These are phyloP conservation scores for Suillus hirtellus DNA, from an alignment of 768 basidiomycete species.

Conservation along the genomic window DNA sequence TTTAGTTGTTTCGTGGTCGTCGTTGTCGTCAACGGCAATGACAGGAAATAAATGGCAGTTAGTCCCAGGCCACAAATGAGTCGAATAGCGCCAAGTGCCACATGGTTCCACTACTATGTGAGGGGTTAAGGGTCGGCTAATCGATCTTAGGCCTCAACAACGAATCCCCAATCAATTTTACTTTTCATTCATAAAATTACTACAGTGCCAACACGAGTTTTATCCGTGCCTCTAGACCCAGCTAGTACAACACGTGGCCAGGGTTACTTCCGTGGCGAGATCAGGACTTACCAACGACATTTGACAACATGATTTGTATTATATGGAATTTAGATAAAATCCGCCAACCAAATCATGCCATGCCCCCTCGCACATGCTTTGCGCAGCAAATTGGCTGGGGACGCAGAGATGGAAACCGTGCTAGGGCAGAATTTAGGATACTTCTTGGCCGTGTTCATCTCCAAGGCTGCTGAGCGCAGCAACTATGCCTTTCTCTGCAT, in stretches of 20 bases:
- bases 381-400: background rate
- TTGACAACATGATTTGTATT: background rate
- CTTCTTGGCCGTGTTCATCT: background rate
- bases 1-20: slow-evolving; percentile 4
- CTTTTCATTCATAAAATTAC: background rate
- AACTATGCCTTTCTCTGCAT: slow-evolving; percentile 63
- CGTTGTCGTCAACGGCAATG: slow-evolving; percentile 20
- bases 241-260: background rate
- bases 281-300: background rate
- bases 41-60: slow-evolving; percentile 16
- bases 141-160: slow-evolving; percentile 14
- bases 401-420: background rate
- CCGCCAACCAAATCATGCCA: background rate
- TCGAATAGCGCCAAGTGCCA: slow-evolving; percentile 18
- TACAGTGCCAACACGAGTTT: slow-evolving; percentile 5
- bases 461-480: slow-evolving; percentile 43
- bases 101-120: slow-evolving; percentile 16
- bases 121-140: slow-evolving; percentile 35
- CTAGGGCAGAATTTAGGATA: background rate
- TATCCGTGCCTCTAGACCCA: background rate
- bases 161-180: slow-evolving; percentile 13
- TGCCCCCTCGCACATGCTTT: background rate
- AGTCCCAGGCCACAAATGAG: slow-evolving; percentile 13
- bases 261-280: background rate
- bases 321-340: background rate